Base-by-base conservation (phyloP, 495 filamentous ascomycete genomes). In the Articulospora tetracladia region DNA sequence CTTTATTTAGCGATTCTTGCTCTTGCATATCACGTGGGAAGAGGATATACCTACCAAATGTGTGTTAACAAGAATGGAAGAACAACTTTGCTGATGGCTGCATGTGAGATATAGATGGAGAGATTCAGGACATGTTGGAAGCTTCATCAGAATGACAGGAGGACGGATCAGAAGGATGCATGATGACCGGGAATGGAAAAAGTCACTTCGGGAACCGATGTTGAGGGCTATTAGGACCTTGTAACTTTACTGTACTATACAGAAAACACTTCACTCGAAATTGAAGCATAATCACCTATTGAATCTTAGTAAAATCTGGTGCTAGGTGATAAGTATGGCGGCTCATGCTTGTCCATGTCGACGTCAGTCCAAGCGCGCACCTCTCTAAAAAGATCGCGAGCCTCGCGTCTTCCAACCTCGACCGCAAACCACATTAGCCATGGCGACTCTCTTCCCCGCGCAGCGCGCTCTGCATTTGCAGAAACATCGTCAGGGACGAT, bases 51-150 rank as follows among this genome's bases (percentile, higher is more conserved):
- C 15, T n/a, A n/a, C n/a, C n/a, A n/a, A n/a, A 34, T 34, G 30
- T 6, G 15, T 15, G 30, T 7, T 34, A 34, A 15, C 7, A 34
- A 34, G 30, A 34, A 34, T 44, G 27, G 13, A 55, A 15, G 24
- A 47, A 20, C 7, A 24, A n/a, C 6, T 47, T 55, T 17, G 44
- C 51, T 57, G 53, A 55, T 20, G 19, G 28, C 22, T 50, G 20
- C 1, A 41, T 52, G 49, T 32, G 24, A 19, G 15, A 23, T 64
- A 23, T 62, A 98, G 94, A 95, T 98, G 90, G 90, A 96, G 70
- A 82, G 81, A 10, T 98, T 98, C 70, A 85, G 84, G 65, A 81
- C 88, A 66, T 98, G 94, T 72, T 98, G 94, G 94, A 96, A 96
- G 73, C 80, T 77, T 59, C 87, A 96, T 61, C 87, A 92, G 49